Evolutionary conservation across 441 rosid species (phyloP).

Genomic region (Arabidopsis hybrid): DNA sequence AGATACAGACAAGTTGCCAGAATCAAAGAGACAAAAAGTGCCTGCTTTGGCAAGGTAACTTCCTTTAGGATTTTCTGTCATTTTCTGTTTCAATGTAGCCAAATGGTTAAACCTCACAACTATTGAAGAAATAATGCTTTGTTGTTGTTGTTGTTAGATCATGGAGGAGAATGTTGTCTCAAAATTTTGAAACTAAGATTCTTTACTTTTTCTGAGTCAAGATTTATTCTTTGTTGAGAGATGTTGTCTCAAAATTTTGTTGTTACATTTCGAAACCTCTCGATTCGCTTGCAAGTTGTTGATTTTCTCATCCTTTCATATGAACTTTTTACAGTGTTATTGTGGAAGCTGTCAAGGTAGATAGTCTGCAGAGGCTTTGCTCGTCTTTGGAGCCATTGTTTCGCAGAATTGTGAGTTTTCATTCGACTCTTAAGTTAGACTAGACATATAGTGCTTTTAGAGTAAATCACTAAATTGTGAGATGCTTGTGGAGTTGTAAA

Average conservation of each 20-base stretch:
- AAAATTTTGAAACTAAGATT: background rate
- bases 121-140: slow-evolving; percentile 20
- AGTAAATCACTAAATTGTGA: slow-evolving; percentile 1
- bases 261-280: slow-evolving; percentile 2
- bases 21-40: slow-evolving; percentile 74
- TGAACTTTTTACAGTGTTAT: slow-evolving; percentile 70
- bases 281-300: slow-evolving; percentile 6
- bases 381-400: slow-evolving; percentile 97
- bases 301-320: slow-evolving; percentile 38
- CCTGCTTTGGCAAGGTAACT: slow-evolving; percentile 91
- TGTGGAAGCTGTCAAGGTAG: slow-evolving; percentile 98
- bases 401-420: slow-evolving; percentile 82
- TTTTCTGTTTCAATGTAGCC: slow-evolving; percentile 11
- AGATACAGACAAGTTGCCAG: slow-evolving; percentile 58
- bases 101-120: slow-evolving; percentile 11
- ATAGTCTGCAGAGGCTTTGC: slow-evolving; percentile 92
- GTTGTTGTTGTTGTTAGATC: background rate
- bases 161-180: slow-evolving; percentile 18
- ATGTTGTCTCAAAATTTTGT: slow-evolving; percentile 8
- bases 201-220: slow-evolving; percentile 15
- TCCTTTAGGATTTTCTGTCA: slow-evolving; percentile 20
- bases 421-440: background rate
- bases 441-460: background rate
- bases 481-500: slow-evolving; percentile 11
- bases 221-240: slow-evolving; percentile 9